Evolutionary conservation across 228 moss, liverwort and hornwort genomes (phyloP).

Genomic region (Sphagnum fallax): DNA sequence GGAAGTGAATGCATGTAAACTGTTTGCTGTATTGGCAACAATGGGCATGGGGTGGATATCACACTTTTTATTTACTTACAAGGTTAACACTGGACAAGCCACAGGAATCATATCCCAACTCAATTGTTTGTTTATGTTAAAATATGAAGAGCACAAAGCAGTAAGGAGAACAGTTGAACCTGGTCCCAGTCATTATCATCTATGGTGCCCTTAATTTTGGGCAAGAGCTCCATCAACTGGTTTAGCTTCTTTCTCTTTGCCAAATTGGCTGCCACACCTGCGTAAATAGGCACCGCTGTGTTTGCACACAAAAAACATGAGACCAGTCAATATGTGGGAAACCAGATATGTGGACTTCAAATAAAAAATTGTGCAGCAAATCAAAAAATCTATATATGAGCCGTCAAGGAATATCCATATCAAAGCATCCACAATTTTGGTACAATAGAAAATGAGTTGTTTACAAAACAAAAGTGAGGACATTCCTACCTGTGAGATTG

Average conservation of each 20-base stretch:
- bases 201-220: constrained; percentile 78
- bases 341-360: too few relatives aligned
- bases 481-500: constrained; percentile 63
- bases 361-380: too few relatives aligned
- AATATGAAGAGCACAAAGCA: constrained; percentile 1
- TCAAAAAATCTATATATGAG: too few relatives aligned
- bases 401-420: constrained; percentile 8
- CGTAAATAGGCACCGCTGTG: constrained; percentile 95
- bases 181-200: constrained; percentile 92
- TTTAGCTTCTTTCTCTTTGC: constrained; percentile 76
- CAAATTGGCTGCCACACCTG: constrained; percentile 82
- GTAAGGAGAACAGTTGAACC: constrained; percentile 22
- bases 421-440: background rate
- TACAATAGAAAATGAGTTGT: background rate
- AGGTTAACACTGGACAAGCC: too few relatives aligned
- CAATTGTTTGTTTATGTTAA: too few relatives aligned
- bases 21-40: too few relatives aligned
- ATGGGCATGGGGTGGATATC: too few relatives aligned
- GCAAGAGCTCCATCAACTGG: constrained; percentile 67
- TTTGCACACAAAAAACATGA: background rate
- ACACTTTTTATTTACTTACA: too few relatives aligned
- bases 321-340: background rate
- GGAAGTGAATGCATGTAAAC: too few relatives aligned
- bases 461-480: too few relatives aligned
- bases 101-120: too few relatives aligned